Conservation (phyloP, 2,329 filamentous ascomycete species). For the Escovopsis sp. region DNA sequence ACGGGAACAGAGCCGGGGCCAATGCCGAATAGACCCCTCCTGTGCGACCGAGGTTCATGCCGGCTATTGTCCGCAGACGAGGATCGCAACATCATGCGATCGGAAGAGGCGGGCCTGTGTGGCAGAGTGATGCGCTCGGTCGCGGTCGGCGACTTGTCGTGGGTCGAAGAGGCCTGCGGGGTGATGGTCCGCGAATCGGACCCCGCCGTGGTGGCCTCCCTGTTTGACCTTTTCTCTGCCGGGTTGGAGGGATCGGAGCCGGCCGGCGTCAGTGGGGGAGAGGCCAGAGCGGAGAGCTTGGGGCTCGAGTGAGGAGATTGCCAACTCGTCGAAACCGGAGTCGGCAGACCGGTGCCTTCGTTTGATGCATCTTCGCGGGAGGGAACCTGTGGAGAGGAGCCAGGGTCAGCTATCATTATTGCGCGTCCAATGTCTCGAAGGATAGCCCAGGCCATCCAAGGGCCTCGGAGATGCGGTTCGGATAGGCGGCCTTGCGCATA, state of each 20-base stretch:
- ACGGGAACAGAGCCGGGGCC: constrained; percentile 39
- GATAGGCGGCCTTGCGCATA: too few species aligned
- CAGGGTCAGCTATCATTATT: constrained; percentile 13
- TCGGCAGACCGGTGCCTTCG: constrained; percentile 48
- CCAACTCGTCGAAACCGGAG: constrained; percentile 48
- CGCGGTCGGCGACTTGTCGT: constrained; percentile 32
- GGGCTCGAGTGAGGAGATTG: constrained; percentile 56
- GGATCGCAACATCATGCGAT: constrained; percentile 26
- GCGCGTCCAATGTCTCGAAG: too few species aligned
- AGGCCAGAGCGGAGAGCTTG: constrained; percentile 58
- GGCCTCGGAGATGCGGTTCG: background rate
- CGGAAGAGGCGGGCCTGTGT: constrained; percentile 29
- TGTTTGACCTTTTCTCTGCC: constrained; percentile 14
- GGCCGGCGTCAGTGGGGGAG: constrained; percentile 77
- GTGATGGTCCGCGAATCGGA: constrained; percentile 40
- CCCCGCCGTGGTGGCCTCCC: constrained; percentile 24
- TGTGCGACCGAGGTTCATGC: constrained; percentile 24
- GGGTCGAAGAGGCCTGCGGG: constrained; percentile 48
- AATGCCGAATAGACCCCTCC: constrained; percentile 39
- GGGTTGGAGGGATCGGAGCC: constrained; percentile 40
- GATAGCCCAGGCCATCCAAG: background rate
- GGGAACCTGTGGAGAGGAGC: constrained; percentile 29
- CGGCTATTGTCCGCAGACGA: constrained; percentile 25
- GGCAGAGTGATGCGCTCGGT: constrained; percentile 25
- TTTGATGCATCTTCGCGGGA: constrained; percentile 46